Conservation (phyloP, 2,329 filamentous ascomycete species). For the Chlorencoelia australis region DNA sequence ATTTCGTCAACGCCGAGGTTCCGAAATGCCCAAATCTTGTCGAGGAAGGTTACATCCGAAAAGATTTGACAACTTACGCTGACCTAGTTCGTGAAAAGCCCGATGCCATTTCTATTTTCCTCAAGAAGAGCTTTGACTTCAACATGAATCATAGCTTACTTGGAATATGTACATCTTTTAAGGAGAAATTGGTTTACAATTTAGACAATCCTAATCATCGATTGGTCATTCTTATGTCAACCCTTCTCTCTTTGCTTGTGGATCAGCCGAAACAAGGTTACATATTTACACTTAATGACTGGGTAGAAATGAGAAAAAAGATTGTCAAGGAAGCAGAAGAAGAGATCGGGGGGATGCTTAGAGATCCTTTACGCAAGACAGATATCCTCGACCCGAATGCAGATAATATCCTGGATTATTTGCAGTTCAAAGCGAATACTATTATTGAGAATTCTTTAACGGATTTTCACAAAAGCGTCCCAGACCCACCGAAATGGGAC, state of each 20-base stretch:
- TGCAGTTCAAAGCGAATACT: constrained; percentile 46
- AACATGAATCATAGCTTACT: constrained; percentile 46
- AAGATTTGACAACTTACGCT: constrained; percentile 34
- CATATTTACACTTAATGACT: constrained; percentile 30
- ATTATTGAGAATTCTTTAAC: constrained; percentile 27
- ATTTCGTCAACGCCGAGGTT: constrained; percentile 53
- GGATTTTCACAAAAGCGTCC: constrained; percentile 18
- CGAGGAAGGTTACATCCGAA: constrained; percentile 37
- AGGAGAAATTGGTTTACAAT: constrained; percentile 53
- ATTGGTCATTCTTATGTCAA: constrained; percentile 39
- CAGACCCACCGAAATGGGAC: constrained; percentile 12
- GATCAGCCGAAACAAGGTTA: constrained; percentile 48
- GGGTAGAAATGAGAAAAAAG: neutral
- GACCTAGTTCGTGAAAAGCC: constrained; percentile 10
- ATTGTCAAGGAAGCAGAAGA: neutral
- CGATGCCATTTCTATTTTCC: constrained; percentile 30
- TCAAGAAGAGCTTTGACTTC: constrained; percentile 46
- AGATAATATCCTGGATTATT: constrained; percentile 50
- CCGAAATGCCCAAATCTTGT: constrained; percentile 37
- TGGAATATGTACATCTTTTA: constrained; percentile 53
- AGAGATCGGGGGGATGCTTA: constrained; percentile 8
- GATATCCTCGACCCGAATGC: constrained; percentile 24
- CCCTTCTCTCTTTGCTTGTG: constrained; percentile 42
- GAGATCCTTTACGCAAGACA: constrained; percentile 37
- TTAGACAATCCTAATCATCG: constrained; percentile 38